Evolutionary conservation across 192 early-diverging fungal genomes (phyloP), one percentile per base, ranked within the genome.

Genomic region (Mortierella alpina): DNA sequence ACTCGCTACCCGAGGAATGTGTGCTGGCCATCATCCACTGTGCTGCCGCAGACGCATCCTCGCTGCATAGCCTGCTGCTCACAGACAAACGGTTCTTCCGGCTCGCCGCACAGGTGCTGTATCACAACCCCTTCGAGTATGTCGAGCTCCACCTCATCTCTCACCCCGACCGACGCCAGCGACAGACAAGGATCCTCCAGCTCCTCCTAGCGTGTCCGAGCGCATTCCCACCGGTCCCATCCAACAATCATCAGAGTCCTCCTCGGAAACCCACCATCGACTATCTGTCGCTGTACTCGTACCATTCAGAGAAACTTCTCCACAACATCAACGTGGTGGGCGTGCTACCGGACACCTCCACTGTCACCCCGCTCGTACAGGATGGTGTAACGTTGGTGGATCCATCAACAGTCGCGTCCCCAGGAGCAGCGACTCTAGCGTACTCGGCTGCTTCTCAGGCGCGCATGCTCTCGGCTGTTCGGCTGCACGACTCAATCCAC

Each of bases 31-130:
- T 73, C 14, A 23, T 73, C 18, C 44, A 54, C 3, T 73, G 53
- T 39, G 50, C 22, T n/a, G 31, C 61, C 4, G 15, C 44, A 13
- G 23, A 63, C 13, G 18, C 63, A 9, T 39, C 5, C 5, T 73
- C 72, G 15, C 42, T 73, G 17, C 63, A 53, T 23, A 15, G 63
- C 7, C 57, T 73, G 11, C 31, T 66, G 23, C 57, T 66, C 18
- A 66, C 63, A 23, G 66, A 53, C 63, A 65, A 31, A 12, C 65
- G 63, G 41, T 59, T 73, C 22, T 73, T 73, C 41, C 72, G 72
- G 5, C 72, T 73, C 20, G 48, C 56, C 4, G 54, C 63, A 9
- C 56, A 56, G 5, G 40, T 60, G 47, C 63, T 73, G 18, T 73
- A 73, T 47, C 17, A 48, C 2, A 60, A 73, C 53, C 72, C 72